A percentile compares a stretch with the other conserved stretches of the same genome.
Conservation (phyloP, 208 protist species). For the Leishmania major region DNA sequence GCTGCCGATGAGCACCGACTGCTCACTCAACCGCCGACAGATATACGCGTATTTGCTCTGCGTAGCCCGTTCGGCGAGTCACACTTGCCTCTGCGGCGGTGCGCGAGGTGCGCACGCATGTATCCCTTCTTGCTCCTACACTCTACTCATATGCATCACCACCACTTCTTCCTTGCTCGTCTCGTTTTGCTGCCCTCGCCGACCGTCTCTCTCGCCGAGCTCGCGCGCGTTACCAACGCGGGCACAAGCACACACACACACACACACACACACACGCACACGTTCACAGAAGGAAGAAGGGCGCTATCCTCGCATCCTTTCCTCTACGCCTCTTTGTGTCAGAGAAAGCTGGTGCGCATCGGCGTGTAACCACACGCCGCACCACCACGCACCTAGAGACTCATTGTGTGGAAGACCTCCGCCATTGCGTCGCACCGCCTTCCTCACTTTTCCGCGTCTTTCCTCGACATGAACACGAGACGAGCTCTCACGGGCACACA, state of each 20-base stretch:
- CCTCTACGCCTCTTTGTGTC: not conserved
- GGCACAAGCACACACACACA: not conserved
- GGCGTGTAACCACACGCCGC: not conserved
- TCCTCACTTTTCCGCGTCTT: slow-evolving; percentile 1
- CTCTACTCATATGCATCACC: no score
- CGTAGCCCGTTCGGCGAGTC: not conserved
- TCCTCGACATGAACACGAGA: not conserved
- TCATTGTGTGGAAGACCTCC: not conserved
- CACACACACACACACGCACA: not conserved
- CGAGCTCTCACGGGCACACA: not conserved
- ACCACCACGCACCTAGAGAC: not conserved
- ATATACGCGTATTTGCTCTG: not conserved
- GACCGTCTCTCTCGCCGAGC: not conserved
- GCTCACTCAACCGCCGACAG: not conserved
- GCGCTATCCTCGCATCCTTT: not conserved
- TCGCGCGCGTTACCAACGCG: not conserved
- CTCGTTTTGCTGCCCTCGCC: not conserved
- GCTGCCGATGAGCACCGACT: not conserved
- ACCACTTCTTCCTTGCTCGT: no score
- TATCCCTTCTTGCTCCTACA: not conserved
- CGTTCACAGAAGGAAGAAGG: not conserved
- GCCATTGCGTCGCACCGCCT: not conserved
- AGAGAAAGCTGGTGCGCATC: not conserved
- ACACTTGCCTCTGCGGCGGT: not conserved
- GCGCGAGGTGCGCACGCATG: not conserved